Conservation (phyloP, 306 rosid genomes). For the Lathyrus oleraceus region DNA sequence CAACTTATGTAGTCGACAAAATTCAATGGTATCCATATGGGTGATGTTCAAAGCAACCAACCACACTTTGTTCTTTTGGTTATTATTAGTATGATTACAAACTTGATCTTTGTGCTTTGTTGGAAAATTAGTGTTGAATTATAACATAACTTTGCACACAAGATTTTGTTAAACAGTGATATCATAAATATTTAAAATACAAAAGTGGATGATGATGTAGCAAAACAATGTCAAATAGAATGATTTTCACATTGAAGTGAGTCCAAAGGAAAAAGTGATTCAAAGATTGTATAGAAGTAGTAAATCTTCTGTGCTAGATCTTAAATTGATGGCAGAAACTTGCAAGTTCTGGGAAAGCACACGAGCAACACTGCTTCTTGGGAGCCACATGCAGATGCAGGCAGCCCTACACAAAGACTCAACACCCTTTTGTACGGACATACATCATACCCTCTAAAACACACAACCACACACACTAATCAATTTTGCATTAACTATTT, state of each 20-base stretch:
- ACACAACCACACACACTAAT: background rate
- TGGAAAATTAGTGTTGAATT: constrained; percentile 3
- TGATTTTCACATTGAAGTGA: constrained; percentile 16
- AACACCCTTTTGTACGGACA: constrained; percentile 41
- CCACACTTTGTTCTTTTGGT: constrained; percentile 32
- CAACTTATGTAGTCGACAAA: constrained; percentile 23
- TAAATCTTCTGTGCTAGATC: constrained; percentile 21
- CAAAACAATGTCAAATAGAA: constrained; percentile 3
- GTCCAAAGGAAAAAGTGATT: constrained; percentile 29
- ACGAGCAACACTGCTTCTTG: constrained; percentile 37
- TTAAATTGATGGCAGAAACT: constrained; percentile 30
- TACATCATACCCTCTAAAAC: background rate
- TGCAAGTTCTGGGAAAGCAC: constrained; percentile 46
- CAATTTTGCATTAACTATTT: background rate
- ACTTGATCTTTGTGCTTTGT: constrained; percentile 36
- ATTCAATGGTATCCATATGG: constrained; percentile 38
- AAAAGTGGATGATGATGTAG: background rate
- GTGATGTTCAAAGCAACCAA: constrained; percentile 46
- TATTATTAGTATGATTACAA: constrained; percentile 34
- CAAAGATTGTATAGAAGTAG: constrained; percentile 27
- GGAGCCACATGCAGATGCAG: constrained; percentile 31
- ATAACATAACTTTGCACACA: background rate
- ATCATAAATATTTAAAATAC: no score
- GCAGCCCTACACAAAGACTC: constrained; percentile 16
- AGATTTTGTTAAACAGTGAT: background rate